Percentiles rank a stretch among this genome's conserved stretches.
Evolutionary conservation across 768 basidiomycete genomes (phyloP).

Genomic region (Suillus americanus): DNA sequence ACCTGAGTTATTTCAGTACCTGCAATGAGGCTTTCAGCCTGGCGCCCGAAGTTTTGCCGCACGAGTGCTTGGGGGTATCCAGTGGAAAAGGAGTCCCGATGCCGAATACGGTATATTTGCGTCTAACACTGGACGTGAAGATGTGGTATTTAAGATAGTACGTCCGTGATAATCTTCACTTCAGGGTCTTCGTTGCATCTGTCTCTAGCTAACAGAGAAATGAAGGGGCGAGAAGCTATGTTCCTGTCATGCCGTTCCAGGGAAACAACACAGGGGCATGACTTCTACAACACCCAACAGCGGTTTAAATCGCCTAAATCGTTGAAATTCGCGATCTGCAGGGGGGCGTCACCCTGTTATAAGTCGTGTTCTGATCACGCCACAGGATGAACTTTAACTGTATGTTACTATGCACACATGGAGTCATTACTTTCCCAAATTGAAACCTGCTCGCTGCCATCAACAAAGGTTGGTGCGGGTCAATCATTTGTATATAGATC

Average conservation of each 20-base stretch:
- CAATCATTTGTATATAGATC: constrained; percentile 26
- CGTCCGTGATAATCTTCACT: neutral
- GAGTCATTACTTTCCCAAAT: constrained; percentile 20
- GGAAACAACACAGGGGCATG: neutral
- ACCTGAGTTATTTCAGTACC: neutral
- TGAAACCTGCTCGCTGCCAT: constrained; percentile 30
- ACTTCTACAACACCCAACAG: neutral
- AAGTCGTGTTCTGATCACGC: constrained; percentile 26
- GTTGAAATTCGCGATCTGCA: neutral
- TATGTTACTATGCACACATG: neutral
- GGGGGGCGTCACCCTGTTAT: neutral
- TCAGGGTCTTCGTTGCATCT: neutral
- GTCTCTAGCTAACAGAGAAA: neutral
- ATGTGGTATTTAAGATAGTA: neutral
- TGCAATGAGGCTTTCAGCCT: neutral
- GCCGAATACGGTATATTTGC: neutral
- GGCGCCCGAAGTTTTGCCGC: neutral
- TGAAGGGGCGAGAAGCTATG: neutral
- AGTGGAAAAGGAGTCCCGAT: constrained; percentile 1
- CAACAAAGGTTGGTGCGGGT: constrained; percentile 29
- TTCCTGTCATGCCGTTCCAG: neutral
- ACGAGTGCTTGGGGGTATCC: constrained; percentile 2
- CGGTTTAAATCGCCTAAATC: neutral
- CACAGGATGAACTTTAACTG: constrained; percentile 20
- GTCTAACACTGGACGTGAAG: neutral